These are phyloP conservation scores for Rhododendron ovatum DNA, from an alignment of 148 eudicot genomes.

Conservation along the genomic window DNA sequence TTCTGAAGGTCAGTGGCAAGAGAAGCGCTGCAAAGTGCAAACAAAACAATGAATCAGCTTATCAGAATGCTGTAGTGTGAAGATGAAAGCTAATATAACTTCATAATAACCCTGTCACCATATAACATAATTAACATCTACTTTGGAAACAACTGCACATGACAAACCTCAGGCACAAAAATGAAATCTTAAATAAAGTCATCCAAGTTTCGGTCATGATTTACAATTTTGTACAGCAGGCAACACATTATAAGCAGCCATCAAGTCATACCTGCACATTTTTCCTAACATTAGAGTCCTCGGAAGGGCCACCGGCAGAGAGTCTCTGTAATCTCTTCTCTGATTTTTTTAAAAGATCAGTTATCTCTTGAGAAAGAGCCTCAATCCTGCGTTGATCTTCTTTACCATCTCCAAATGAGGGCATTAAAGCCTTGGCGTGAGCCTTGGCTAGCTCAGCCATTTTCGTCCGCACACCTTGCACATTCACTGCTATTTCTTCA, in stretches of 20 bases:
- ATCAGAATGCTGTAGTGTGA: not conserved
- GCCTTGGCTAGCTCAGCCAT: constrained; percentile 91
- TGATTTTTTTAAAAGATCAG: constrained; percentile 68
- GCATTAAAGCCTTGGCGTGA: constrained; percentile 94
- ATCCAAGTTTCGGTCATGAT: not conserved
- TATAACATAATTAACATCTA: not conserved
- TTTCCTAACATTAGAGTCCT: constrained; percentile 85
- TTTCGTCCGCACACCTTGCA: constrained; percentile 63
- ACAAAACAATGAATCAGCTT: not conserved
- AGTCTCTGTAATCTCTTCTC: constrained; percentile 78
- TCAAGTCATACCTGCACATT: constrained; percentile 74
- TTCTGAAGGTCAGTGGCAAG: constrained; percentile 95
- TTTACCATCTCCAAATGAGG: constrained; percentile 84
- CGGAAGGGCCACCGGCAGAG: constrained; percentile 75
- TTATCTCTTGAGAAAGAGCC: constrained; percentile 76
- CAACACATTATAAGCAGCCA: not conserved
- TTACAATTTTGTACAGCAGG: not conserved
- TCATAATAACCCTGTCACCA: not conserved
- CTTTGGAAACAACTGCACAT: not conserved
- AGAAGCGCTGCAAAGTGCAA: constrained; percentile 78
- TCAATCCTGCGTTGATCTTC: constrained; percentile 89
- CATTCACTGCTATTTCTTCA: constrained; percentile 76
- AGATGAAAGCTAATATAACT: not conserved
- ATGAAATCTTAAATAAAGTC: not conserved
- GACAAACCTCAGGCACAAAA: not conserved